A percentile compares a stretch with the other conserved stretches of the same genome.
phyloP scores from a whole-genome alignment of 176 grass and related monocot species.

The Cymbopogon citratus region DNA sequence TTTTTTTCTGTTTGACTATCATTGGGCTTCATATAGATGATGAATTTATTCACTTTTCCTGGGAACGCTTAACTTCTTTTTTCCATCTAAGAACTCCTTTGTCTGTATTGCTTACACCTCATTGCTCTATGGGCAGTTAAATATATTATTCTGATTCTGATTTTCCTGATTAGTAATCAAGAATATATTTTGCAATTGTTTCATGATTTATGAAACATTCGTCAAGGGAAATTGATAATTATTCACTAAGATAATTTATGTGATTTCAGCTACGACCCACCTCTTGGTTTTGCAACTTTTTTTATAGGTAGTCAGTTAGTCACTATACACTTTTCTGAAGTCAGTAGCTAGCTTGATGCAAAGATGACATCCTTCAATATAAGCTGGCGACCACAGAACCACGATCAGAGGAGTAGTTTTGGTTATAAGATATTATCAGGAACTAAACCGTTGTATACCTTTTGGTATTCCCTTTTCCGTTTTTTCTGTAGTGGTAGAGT shows the following conservation, averaged over 20 bases:
- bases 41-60: not conserved
- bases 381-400: too few relatives aligned
- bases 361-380: too few relatives aligned
- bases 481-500: too few relatives aligned
- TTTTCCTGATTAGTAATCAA: conserved; percentile 6
- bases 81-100: not conserved
- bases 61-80: not conserved
- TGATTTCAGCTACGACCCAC: too few relatives aligned
- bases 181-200: not conserved
- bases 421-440: too few relatives aligned
- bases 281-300: conserved; percentile 4
- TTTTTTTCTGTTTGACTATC: too few relatives aligned
- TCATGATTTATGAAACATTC: not conserved
- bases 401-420: too few relatives aligned
- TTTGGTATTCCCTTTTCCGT: too few relatives aligned
- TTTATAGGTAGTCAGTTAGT: not conserved
- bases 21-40: too few relatives aligned
- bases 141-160: not conserved
- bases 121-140: not conserved
- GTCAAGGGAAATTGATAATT: not conserved
- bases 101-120: not conserved
- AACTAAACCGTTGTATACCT: too few relatives aligned
- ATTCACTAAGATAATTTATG: not conserved
- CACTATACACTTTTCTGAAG: not conserved
- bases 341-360: too few relatives aligned